Percentiles rank a stretch among this genome's conserved stretches.
Evolutionary conservation across 2,329 filamentous ascomycete species (phyloP).

Genomic region (Epicoccum sorghinum): DNA sequence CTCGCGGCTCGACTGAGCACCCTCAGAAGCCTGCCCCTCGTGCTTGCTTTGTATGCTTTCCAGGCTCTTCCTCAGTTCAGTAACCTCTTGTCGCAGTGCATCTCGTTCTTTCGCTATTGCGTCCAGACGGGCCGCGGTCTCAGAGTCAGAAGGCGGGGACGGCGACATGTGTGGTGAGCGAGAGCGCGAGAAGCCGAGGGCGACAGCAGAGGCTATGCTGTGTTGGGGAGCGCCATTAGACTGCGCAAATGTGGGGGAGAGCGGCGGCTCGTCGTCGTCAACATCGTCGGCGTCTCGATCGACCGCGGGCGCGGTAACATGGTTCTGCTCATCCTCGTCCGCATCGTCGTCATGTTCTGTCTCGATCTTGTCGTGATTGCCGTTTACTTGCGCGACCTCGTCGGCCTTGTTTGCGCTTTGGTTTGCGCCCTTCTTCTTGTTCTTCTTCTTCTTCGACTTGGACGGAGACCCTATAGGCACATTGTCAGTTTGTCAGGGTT

Average conservation of each 20-base stretch:
- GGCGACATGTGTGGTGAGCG: constrained; percentile 44
- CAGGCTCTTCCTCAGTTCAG: constrained; percentile 79
- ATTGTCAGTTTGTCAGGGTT: constrained; percentile 34
- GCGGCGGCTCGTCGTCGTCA: constrained; percentile 41
- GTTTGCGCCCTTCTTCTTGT: constrained; percentile 44
- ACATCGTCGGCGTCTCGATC: constrained; percentile 44
- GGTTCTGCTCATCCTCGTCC: constrained; percentile 39
- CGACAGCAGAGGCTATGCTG: constrained; percentile 47
- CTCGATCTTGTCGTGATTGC: constrained; percentile 28
- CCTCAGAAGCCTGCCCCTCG: constrained; percentile 53
- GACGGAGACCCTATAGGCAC: constrained; percentile 31
- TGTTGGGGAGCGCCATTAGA: constrained; percentile 42
- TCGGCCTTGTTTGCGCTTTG: constrained; percentile 32
- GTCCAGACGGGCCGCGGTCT: constrained; percentile 66
- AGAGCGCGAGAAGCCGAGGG: constrained; percentile 44
- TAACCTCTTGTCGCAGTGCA: constrained; percentile 78
- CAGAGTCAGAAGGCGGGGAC: constrained; percentile 45
- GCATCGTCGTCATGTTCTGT: constrained; percentile 38
- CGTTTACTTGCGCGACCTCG: constrained; percentile 36
- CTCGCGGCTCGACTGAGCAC: constrained; percentile 55
- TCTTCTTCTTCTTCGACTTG: constrained; percentile 51
- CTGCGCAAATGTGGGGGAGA: constrained; percentile 36
- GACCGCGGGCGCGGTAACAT: constrained; percentile 22
- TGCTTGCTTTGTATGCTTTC: constrained; percentile 81
- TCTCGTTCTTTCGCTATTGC: constrained; percentile 83